Evolutionary conservation across 108 stramenopile species (phyloP).

Genomic region (Nitzschia sp.): DNA sequence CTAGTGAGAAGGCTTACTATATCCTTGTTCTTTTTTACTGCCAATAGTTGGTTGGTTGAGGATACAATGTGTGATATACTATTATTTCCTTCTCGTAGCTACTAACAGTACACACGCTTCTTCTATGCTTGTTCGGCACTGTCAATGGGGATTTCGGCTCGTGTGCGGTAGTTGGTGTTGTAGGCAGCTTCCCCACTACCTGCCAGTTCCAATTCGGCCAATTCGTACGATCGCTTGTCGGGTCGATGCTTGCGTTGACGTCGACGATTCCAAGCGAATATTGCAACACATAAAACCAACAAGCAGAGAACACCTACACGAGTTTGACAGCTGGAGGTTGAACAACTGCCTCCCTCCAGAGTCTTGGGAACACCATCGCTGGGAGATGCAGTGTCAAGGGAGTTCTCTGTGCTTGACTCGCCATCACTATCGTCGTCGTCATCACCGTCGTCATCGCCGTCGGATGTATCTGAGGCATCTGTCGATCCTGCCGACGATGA

Average conservation of each 20-base stretch:
- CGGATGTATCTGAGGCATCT: background rate
- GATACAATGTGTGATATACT: too few species aligned
- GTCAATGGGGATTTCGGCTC: too few species aligned
- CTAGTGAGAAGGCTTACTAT: background rate
- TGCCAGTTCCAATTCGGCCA: slow-evolving; percentile 12
- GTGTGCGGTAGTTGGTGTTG: too few species aligned
- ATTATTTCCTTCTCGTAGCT: too few species aligned
- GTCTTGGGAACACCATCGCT: slow-evolving; percentile 2
- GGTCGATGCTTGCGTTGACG: background rate
- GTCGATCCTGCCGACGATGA: background rate
- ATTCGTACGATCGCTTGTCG: background rate
- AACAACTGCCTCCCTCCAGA: slow-evolving; percentile 1
- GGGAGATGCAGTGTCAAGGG: slow-evolving; percentile 1
- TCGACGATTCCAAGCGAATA: too few species aligned
- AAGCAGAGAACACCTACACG: slow-evolving; percentile 6
- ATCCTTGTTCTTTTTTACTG: too few species aligned
- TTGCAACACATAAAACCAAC: background rate
- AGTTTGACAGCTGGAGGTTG: background rate
- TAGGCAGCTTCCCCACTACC: too few species aligned
- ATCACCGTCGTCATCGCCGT: background rate
- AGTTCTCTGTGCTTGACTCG: background rate
- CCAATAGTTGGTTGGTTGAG: too few species aligned
- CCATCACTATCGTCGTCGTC: background rate
- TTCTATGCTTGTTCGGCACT: too few species aligned
- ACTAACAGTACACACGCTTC: too few species aligned